These are phyloP conservation scores for Dendrothele bispora DNA, from an alignment of 768 basidiomycete genomes.

Conservation along the genomic window DNA sequence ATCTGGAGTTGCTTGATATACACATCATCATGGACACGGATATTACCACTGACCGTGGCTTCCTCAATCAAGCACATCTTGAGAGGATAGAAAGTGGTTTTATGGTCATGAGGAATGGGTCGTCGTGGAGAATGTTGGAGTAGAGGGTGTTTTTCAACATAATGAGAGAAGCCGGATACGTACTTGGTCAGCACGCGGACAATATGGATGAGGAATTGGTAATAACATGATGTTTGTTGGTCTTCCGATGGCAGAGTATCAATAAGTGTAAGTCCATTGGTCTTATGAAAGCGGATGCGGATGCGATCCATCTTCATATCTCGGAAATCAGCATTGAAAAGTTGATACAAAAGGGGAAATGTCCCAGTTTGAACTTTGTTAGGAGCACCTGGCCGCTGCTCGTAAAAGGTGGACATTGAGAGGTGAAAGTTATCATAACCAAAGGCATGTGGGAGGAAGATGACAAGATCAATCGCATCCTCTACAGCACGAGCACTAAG, in stretches of 20 bases:
- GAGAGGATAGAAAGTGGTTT: neutral
- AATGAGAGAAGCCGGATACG: neutral
- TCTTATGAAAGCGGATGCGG: neutral
- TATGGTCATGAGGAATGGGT: neutral
- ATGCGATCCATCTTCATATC: conserved; percentile 3
- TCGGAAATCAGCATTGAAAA: conserved; percentile 4
- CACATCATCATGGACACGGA: neutral
- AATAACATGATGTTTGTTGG: neutral
- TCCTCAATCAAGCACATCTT: neutral
- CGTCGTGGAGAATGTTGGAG: neutral
- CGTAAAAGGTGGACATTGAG: conserved; percentile 12
- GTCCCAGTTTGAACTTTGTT: conserved; percentile 21
- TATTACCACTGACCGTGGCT: neutral
- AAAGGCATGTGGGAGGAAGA: neutral
- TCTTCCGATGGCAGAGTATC: neutral
- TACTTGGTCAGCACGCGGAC: neutral
- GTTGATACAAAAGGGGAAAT: conserved; percentile 12
- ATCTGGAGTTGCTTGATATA: neutral
- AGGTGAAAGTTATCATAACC: conserved; percentile 12
- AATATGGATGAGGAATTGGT: conserved; percentile 6
- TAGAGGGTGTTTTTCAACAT: neutral
- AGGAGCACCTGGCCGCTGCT: conserved; percentile 13
- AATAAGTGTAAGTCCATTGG: neutral
- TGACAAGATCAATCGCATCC: neutral
- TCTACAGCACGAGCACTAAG: neutral